A percentile compares a stretch with the other conserved stretches of the same genome.
Conservation (phyloP, 495 filamentous ascomycete genomes). For the Hyaloscypha bicolor region DNA sequence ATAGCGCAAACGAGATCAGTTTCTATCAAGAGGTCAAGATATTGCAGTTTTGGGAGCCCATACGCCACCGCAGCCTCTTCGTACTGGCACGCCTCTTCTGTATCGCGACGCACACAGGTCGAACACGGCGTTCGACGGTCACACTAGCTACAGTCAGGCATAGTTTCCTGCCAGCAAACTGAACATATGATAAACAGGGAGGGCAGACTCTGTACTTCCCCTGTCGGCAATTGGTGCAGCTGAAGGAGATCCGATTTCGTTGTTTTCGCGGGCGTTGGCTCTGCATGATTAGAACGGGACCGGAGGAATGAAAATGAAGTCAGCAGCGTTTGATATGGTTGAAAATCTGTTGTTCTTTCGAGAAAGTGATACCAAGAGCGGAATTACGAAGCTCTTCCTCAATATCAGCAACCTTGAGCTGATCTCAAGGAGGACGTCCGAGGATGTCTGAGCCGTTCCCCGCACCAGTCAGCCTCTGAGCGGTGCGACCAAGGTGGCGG, state of each 20-base stretch:
- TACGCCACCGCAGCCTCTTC: constrained; percentile 1
- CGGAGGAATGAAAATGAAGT: neutral
- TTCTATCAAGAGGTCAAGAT: neutral
- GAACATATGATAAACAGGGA: neutral
- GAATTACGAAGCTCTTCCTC: neutral
- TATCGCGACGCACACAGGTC: neutral
- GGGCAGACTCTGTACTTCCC: neutral
- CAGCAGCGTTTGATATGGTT: neutral
- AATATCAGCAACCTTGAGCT: neutral
- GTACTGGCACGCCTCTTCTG: neutral
- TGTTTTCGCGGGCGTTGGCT: neutral
- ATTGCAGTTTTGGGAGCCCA: neutral
- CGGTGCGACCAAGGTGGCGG: neutral
- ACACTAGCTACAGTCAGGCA: neutral
- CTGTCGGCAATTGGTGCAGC: neutral
- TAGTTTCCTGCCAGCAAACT: neutral
- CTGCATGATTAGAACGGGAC: neutral
- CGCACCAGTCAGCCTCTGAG: neutral
- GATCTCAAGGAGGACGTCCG: neutral
- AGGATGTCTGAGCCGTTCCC: neutral
- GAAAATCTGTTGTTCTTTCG: neutral
- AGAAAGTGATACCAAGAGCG: neutral
- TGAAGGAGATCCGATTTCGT: neutral
- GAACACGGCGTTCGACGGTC: neutral
- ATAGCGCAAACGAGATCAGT: neutral